These are phyloP conservation scores for Excoecaria cochinchinensis DNA, from an alignment of 345 rosid genomes.

Conservation along the genomic window DNA sequence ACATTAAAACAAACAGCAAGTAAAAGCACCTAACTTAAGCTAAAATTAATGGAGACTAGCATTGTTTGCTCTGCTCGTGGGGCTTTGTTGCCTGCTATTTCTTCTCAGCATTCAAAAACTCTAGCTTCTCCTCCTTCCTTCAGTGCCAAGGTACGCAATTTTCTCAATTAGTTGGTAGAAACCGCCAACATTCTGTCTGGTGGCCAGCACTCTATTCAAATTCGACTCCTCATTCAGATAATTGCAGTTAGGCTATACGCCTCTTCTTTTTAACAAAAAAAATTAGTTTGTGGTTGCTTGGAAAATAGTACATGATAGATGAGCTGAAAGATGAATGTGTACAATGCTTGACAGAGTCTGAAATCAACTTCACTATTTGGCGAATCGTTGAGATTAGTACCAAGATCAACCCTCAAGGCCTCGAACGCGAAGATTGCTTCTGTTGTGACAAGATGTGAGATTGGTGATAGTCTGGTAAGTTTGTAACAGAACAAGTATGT, in stretches of 20 bases:
- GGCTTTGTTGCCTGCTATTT: slow-evolving; percentile 56
- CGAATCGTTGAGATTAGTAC: slow-evolving; percentile 57
- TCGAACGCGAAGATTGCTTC: slow-evolving; percentile 54
- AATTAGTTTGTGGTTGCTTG: too few species aligned
- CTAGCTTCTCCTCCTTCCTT: slow-evolving; percentile 56
- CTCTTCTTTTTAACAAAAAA: background rate
- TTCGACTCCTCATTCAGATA: too few species aligned
- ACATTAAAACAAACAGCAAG: background rate
- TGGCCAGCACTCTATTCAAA: too few species aligned
- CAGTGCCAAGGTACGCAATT: slow-evolving; percentile 54
- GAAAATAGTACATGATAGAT: too few species aligned
- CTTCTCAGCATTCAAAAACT: slow-evolving; percentile 71
- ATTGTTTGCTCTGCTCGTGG: slow-evolving; percentile 65
- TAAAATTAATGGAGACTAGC: slow-evolving; percentile 58
- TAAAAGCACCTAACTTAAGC: background rate
- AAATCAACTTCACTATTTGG: slow-evolving; percentile 61
- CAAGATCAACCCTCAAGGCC: slow-evolving; percentile 49
- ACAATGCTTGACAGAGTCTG: slow-evolving; percentile 31
- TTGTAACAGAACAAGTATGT: background rate
- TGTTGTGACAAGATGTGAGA: slow-evolving; percentile 67
- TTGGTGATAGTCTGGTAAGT: slow-evolving; percentile 91
- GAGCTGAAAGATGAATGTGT: background rate
- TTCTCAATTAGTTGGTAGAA: background rate
- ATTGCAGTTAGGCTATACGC: too few species aligned
- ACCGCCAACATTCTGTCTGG: too few species aligned